A percentile compares a stretch with the other conserved stretches of the same genome.
Evolutionary conservation across 495 filamentous ascomycete genomes (phyloP).

Genomic region (Aspergillus sclerotioniger): DNA sequence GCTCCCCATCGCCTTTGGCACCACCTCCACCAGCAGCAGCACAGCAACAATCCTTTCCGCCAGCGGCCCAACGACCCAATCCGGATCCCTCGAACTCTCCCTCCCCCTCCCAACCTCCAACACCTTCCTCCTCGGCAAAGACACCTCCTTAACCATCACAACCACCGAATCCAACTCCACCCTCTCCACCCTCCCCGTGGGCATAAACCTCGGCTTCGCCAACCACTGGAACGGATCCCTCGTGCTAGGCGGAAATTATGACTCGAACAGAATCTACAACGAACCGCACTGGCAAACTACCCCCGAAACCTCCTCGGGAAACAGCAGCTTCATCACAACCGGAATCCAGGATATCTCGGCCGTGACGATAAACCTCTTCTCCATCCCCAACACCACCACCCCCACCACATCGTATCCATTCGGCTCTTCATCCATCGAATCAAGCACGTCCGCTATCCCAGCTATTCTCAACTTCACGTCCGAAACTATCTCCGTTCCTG

Average conservation of each 20-base stretch:
- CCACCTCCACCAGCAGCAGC: neutral
- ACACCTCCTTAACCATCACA: neutral
- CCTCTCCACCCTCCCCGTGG: neutral
- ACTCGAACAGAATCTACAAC: conserved; percentile 59
- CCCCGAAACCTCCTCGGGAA: neutral
- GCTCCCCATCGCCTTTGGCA: conserved; percentile 3
- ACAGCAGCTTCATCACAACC: neutral
- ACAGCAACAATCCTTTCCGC: neutral
- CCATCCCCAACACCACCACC: neutral
- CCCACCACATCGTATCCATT: neutral
- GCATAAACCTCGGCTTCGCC: neutral
- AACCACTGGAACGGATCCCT: neutral
- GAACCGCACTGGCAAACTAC: conserved; percentile 24
- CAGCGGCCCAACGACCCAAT: neutral
- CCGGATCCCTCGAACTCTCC: neutral
- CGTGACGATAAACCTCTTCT: neutral
- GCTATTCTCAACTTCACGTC: neutral
- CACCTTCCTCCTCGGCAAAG: conserved; percentile 1
- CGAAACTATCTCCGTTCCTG: neutral
- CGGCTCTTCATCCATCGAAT: neutral
- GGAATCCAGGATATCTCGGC: neutral
- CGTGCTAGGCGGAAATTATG: conserved; percentile 42
- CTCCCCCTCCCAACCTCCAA: neutral
- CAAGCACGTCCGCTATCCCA: neutral
- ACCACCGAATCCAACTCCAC: neutral